A percentile compares a stretch with the other conserved stretches of the same genome.
Conservation (phyloP, 352 stramenopile species). For the Phytophthora fragariae region DNA sequence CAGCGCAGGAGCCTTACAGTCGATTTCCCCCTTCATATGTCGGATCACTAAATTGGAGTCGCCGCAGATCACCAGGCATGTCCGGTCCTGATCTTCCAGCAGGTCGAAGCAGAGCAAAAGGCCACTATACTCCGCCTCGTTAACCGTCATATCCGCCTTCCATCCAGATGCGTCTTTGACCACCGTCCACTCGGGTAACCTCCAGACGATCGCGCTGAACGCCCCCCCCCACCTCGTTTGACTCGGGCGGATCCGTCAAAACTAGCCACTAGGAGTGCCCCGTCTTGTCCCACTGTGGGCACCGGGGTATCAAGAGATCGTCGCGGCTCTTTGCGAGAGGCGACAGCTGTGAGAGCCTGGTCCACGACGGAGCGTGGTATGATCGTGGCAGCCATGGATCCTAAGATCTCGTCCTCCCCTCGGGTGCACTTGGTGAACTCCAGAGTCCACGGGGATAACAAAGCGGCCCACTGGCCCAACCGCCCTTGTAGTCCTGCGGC, state of each 20-base stretch:
- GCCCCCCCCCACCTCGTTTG: slow-evolving; percentile 6
- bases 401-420: slow-evolving; percentile 21
- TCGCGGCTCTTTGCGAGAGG: background rate
- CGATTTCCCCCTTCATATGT: background rate
- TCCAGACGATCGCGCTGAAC: slow-evolving; percentile 25
- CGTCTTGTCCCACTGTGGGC: background rate
- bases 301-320: background rate
- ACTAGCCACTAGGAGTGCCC: slow-evolving; percentile 10
- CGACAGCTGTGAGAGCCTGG: background rate
- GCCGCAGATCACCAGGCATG: background rate
- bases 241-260: slow-evolving; percentile 31
- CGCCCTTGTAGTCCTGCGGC: background rate
- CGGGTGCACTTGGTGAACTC: slow-evolving; percentile 5
- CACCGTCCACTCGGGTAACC: slow-evolving; percentile 20
- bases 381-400: background rate
- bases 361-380: slow-evolving; percentile 6
- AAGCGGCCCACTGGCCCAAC: slow-evolving; percentile 2
- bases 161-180: background rate
- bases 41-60: background rate
- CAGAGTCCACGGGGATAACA: background rate
- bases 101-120: background rate
- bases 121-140: slow-evolving; percentile 33
- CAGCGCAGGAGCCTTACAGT: slow-evolving; percentile 1
- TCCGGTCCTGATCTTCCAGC: background rate
- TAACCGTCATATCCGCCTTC: slow-evolving; percentile 12